Percentiles rank a stretch among this genome's conserved stretches.
Conservation (phyloP, 352 stramenopile species). For the Globisporangium orthogonon region DNA sequence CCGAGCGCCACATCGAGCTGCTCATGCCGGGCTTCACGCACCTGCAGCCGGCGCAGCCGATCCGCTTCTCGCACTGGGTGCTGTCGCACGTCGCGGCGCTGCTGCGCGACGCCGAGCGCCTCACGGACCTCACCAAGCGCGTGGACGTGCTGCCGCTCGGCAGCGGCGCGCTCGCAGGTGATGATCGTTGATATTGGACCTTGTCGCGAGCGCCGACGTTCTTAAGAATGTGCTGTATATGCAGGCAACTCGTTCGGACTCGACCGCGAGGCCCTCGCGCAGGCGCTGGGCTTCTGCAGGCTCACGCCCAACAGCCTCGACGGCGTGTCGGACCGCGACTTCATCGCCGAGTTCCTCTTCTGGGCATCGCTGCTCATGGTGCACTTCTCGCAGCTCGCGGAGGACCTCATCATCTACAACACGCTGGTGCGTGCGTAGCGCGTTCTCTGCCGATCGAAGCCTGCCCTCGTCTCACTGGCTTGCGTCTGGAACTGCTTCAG, state of each 20-base stretch:
- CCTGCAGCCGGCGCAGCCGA: constrained; percentile 96
- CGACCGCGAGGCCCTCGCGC: constrained; percentile 91
- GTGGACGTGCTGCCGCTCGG: constrained; percentile 96
- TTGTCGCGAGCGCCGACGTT: not conserved
- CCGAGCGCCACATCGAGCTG: constrained; percentile 91
- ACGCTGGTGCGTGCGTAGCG: constrained; percentile 39
- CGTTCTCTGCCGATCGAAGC: too few relatives aligned
- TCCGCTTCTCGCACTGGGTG: constrained; percentile 98
- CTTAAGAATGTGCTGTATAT: not conserved
- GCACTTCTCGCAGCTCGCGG: constrained; percentile 96
- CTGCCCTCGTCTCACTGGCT: too few relatives aligned
- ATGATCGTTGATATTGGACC: too few relatives aligned
- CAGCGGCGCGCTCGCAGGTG: constrained; percentile 91
- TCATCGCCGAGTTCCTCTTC: constrained; percentile 98
- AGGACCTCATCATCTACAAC: constrained; percentile 99
- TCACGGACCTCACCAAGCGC: constrained; percentile 92
- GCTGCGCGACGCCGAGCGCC: constrained; percentile 90
- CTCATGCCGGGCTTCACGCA: constrained; percentile 99
- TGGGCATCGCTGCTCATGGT: constrained; percentile 95
- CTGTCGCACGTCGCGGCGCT: constrained; percentile 93
- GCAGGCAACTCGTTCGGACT: constrained; percentile 95
- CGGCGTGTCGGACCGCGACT: constrained; percentile 98
- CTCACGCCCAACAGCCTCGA: constrained; percentile 96
- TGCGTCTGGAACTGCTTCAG: constrained; percentile 7
- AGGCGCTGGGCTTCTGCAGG: constrained; percentile 92